Percentiles rank a stretch among this genome's conserved stretches.
Conservation (phyloP, 2,329 filamentous ascomycete genomes). For the Teratosphaeria nubilosa region DNA sequence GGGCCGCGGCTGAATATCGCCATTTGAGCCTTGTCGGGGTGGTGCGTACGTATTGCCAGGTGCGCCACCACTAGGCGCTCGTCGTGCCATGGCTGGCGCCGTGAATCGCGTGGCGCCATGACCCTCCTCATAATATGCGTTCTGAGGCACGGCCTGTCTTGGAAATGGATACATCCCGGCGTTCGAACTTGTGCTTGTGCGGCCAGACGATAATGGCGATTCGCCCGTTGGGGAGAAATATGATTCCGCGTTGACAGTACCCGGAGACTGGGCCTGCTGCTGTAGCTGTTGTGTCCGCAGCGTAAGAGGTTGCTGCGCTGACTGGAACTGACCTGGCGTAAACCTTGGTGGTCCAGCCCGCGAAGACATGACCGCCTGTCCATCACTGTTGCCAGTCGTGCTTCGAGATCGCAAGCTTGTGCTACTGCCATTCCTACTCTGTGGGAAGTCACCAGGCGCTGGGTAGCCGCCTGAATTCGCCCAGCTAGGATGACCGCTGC, state of each 20-base stretch:
- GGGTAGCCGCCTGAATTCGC: slow-evolving; percentile 15
- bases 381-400: slow-evolving; percentile 57
- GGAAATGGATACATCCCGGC: slow-evolving; percentile 72
- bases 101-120: slow-evolving; percentile 63
- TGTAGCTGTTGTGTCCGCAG: slow-evolving; percentile 48
- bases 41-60: slow-evolving; percentile 41
- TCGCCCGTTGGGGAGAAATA: slow-evolving; percentile 88
- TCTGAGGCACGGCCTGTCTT: slow-evolving; percentile 55
- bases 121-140: slow-evolving; percentile 56
- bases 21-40: slow-evolving; percentile 45
- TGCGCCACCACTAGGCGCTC: slow-evolving; percentile 30
- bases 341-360: not conserved
- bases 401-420: slow-evolving; percentile 67
- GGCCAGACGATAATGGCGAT: slow-evolving; percentile 53
- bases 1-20: slow-evolving; percentile 55
- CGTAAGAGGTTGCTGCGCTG: slow-evolving; percentile 46
- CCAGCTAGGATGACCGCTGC: slow-evolving; percentile 12
- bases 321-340: not conserved
- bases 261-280: slow-evolving; percentile 44
- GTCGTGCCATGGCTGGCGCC: slow-evolving; percentile 70
- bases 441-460: slow-evolving; percentile 39
- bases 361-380: slow-evolving; percentile 9
- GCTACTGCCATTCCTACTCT: slow-evolving; percentile 61
- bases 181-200: slow-evolving; percentile 56
- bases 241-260: slow-evolving; percentile 57